Percentiles rank a stretch among this genome's conserved stretches.
These are phyloP conservation scores for Cercospora beticola DNA, from an alignment of 2,329 filamentous ascomycete species.

Conservation along the genomic window DNA sequence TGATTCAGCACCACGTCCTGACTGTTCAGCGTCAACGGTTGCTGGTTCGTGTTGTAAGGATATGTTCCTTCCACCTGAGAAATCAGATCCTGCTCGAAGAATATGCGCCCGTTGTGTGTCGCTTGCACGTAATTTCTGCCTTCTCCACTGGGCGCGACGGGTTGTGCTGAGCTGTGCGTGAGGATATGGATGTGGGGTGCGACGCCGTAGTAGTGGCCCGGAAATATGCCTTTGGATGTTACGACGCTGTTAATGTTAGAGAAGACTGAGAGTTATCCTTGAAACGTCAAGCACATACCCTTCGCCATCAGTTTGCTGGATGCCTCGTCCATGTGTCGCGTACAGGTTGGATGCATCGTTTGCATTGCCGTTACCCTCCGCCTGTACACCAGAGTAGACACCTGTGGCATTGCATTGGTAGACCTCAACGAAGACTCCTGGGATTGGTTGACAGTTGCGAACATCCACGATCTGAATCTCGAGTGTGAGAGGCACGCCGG, in stretches of 20 bases:
- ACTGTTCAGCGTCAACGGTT: constrained; percentile 50
- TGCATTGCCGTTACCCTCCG: constrained; percentile 38
- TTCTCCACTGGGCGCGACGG: neutral
- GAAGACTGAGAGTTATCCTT: too few relatives aligned
- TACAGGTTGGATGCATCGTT: constrained; percentile 34
- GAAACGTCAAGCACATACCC: too few relatives aligned
- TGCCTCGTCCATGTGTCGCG: constrained; percentile 42
- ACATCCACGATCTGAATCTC: constrained; percentile 48
- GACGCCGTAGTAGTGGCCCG: constrained; percentile 45
- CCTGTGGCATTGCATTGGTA: constrained; percentile 49
- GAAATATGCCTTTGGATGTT: constrained; percentile 45
- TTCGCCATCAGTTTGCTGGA: constrained; percentile 42
- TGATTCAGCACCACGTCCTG: constrained; percentile 52
- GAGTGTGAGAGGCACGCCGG: constrained; percentile 43
- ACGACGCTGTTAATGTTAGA: constrained; percentile 37
- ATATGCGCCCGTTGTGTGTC: constrained; percentile 63
- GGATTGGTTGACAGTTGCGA: constrained; percentile 44
- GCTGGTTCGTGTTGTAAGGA: constrained; percentile 47
- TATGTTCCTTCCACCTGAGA: constrained; percentile 48
- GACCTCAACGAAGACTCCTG: constrained; percentile 45
- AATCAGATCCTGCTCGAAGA: constrained; percentile 62
- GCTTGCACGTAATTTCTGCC: constrained; percentile 37
- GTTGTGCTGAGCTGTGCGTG: constrained; percentile 5
- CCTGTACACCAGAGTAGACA: constrained; percentile 43
- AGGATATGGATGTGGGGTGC: constrained; percentile 42